These are phyloP conservation scores for Colletotrichum incanum DNA, from an alignment of 2,329 filamentous ascomycete species.

Conservation along the genomic window DNA sequence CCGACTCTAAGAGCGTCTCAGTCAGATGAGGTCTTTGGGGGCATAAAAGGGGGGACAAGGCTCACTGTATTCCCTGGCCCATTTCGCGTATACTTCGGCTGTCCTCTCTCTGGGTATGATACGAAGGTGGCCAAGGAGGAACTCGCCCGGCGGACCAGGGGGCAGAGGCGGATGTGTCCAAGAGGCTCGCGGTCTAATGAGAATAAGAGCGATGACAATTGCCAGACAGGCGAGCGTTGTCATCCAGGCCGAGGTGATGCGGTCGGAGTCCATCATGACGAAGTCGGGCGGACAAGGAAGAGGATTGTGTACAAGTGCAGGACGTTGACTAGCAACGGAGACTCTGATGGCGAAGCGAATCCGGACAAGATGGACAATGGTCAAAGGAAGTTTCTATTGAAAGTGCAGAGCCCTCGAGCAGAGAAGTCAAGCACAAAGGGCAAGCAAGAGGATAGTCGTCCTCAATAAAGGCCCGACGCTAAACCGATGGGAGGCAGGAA, in stretches of 20 bases:
- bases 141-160: conserved; percentile 45
- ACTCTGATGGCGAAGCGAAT: neutral
- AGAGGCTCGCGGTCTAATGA: conserved; percentile 31
- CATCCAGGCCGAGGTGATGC: conserved; percentile 17
- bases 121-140: conserved; percentile 55
- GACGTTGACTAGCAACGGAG: neutral
- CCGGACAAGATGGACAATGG: neutral
- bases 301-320: neutral
- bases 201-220: conserved; percentile 22
- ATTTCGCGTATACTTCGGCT: conserved; percentile 41
- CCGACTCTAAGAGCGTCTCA: conserved; percentile 44
- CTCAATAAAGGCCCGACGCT: conserved; percentile 13
- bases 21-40: neutral
- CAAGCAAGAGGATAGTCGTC: neutral
- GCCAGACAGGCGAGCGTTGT: conserved; percentile 26
- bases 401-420: neutral
- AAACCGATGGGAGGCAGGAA: conserved; percentile 18
- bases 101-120: conserved; percentile 51
- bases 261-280: conserved; percentile 12
- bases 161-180: conserved; percentile 38
- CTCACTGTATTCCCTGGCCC: conserved; percentile 69
- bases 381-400: neutral
- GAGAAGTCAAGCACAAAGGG: neutral
- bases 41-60: neutral
- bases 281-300: neutral